phyloP scores from a whole-genome alignment of 2,329 filamentous ascomycete species.

The Phialemoniopsis sp. region DNA sequence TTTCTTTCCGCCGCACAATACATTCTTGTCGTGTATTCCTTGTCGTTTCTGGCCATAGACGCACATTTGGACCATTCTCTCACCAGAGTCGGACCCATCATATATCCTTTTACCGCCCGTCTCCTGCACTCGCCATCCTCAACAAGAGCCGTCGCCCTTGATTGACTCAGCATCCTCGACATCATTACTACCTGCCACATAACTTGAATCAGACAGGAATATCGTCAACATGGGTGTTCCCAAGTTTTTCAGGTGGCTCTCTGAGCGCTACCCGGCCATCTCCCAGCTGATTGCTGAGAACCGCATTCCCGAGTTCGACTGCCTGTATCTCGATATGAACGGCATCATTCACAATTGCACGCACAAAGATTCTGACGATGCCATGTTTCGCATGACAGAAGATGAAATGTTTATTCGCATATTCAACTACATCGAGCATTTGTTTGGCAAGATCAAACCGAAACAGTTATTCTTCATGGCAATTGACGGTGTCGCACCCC shows the following conservation, averaged over 20 bases:
- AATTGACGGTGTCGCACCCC: conserved; percentile 93
- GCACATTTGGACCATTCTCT: too few species aligned
- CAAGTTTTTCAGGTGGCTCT: conserved; percentile 99
- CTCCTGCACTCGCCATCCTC: too few species aligned
- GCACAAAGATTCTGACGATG: conserved; percentile 90
- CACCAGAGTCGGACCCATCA: too few species aligned
- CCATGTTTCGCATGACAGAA: conserved; percentile 88
- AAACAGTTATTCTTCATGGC: conserved; percentile 99
- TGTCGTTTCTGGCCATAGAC: too few species aligned
- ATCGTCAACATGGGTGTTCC: conserved; percentile 45
- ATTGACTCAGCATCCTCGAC: too few species aligned
- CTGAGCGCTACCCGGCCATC: conserved; percentile 96
- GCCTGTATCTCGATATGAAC: conserved; percentile 97
- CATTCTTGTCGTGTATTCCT: too few species aligned
- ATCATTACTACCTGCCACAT: too few species aligned
- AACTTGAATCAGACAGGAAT: too few species aligned
- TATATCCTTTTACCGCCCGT: too few species aligned
- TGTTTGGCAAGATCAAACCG: conserved; percentile 98
- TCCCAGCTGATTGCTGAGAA: conserved; percentile 98
- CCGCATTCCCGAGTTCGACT: conserved; percentile 97
- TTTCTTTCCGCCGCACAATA: too few species aligned
- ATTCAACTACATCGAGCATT: conserved; percentile 99
- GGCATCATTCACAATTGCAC: conserved; percentile 99
- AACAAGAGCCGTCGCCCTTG: too few species aligned
- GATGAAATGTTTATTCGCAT: conserved; percentile 99